Percentiles rank a stretch among this genome's conserved stretches.
These are phyloP conservation scores for Phyllosticta citrichinensis DNA, from an alignment of 2,329 filamentous ascomycete species.

Conservation along the genomic window DNA sequence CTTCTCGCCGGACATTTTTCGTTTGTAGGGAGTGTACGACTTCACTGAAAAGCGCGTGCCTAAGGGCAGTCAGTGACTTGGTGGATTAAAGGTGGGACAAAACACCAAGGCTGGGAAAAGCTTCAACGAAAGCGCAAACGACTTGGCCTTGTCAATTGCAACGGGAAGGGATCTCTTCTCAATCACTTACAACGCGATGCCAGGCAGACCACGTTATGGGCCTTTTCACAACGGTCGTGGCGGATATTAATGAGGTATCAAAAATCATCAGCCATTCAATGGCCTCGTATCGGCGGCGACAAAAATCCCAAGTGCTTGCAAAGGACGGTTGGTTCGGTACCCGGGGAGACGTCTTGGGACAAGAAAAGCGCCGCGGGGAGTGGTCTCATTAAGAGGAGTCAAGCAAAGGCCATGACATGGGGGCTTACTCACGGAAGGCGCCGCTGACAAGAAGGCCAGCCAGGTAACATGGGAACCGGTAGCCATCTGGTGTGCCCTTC, in stretches of 20 bases:
- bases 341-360: neutral
- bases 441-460: slow-evolving; percentile 4
- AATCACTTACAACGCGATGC: neutral
- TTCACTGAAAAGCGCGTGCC: neutral
- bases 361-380: slow-evolving; percentile 1
- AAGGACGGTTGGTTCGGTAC: neutral
- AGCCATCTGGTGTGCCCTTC: neutral
- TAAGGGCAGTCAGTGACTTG: neutral
- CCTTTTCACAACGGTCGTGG: neutral
- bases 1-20: slow-evolving; percentile 6
- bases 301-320: neutral
- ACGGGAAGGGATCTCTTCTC: neutral
- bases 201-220: neutral
- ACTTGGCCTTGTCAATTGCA: neutral
- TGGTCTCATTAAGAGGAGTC: slow-evolving; percentile 4
- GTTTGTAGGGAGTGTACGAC: neutral
- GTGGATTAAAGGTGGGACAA: neutral
- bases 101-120: neutral
- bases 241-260: neutral
- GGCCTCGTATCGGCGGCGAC: neutral
- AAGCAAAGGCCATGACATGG: slow-evolving; percentile 5
- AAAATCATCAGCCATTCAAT: neutral
- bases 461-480: neutral
- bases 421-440: slow-evolving; percentile 7
- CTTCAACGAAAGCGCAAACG: neutral